Percentiles rank a stretch among this genome's conserved stretches.
Conservation (phyloP, 345 rosid genomes). For the Dovyalis caffra region DNA sequence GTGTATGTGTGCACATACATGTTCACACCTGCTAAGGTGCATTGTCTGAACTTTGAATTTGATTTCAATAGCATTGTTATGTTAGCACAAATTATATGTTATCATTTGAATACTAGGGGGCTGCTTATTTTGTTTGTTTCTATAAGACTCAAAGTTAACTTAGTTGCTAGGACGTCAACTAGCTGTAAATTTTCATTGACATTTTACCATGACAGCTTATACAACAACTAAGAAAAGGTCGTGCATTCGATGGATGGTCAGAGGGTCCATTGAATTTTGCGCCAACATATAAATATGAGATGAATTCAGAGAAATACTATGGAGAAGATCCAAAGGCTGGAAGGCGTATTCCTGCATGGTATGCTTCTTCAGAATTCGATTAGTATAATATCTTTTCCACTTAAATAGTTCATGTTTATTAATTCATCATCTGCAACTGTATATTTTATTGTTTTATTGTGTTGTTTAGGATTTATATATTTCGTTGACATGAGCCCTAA, state of each 20-base stretch:
- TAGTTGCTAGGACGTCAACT: slow-evolving; percentile 10
- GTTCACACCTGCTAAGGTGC: background rate
- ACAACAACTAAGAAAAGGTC: slow-evolving; percentile 64
- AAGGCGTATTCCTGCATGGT: slow-evolving; percentile 91
- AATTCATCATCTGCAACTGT: background rate
- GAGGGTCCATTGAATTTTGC: slow-evolving; percentile 72
- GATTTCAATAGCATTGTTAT: background rate
- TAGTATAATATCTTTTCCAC: background rate
- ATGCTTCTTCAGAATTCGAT: slow-evolving; percentile 15
- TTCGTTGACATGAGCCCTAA: background rate
- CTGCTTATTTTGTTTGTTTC: background rate
- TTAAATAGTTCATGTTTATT: background rate
- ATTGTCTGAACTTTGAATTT: background rate
- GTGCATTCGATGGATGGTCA: slow-evolving; percentile 83
- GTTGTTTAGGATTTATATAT: background rate
- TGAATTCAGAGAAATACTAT: slow-evolving; percentile 63
- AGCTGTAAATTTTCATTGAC: background rate
- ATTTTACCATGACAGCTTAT: slow-evolving; percentile 51
- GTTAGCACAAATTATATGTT: background rate
- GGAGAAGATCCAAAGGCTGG: slow-evolving; percentile 76
- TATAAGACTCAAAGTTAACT: background rate
- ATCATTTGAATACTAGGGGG: background rate
- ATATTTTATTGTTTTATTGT: background rate
- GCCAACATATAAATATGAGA: slow-evolving; percentile 88
- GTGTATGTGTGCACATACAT: background rate